phyloP scores from a whole-genome alignment of 768 basidiomycete species.

The Panaeolus papilionaceus region DNA sequence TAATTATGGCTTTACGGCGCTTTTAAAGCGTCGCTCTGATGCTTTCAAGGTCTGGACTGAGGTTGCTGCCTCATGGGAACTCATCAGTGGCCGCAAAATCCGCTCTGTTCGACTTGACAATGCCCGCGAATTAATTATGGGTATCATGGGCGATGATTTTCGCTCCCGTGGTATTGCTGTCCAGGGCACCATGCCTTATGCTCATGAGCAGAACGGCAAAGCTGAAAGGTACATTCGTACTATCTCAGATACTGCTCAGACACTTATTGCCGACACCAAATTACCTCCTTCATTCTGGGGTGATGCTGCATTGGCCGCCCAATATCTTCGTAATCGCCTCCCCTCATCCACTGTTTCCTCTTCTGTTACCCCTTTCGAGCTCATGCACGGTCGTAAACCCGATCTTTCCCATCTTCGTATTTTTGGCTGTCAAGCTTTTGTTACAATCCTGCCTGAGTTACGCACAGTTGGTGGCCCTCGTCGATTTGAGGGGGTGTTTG shows the following conservation, averaged over 20 bases:
- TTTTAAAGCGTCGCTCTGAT: too few species aligned
- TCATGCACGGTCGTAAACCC: conserved; percentile 28
- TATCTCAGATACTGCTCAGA: background rate
- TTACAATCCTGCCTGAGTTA: too few species aligned
- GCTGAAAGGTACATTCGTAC: conserved; percentile 18
- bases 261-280: conserved; percentile 17
- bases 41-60: background rate
- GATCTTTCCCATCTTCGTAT: conserved; percentile 25
- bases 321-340: conserved; percentile 30
- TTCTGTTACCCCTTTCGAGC: conserved; percentile 31
- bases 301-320: conserved; percentile 27
- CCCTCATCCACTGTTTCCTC: too few species aligned
- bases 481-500: too few species aligned
- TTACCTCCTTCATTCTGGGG: conserved; percentile 32
- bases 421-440: conserved; percentile 21
- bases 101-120: background rate
- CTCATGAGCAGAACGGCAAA: conserved; percentile 26
- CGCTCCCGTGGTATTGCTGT: conserved; percentile 15
- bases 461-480: too few species aligned
- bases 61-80: background rate
- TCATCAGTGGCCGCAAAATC: background rate
- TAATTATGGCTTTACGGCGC: too few species aligned
- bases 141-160: background rate
- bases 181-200: conserved; percentile 18
- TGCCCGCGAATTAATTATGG: background rate